Evolutionary conservation across 768 basidiomycete genomes (phyloP).

Genomic region (Mycena galopus): DNA sequence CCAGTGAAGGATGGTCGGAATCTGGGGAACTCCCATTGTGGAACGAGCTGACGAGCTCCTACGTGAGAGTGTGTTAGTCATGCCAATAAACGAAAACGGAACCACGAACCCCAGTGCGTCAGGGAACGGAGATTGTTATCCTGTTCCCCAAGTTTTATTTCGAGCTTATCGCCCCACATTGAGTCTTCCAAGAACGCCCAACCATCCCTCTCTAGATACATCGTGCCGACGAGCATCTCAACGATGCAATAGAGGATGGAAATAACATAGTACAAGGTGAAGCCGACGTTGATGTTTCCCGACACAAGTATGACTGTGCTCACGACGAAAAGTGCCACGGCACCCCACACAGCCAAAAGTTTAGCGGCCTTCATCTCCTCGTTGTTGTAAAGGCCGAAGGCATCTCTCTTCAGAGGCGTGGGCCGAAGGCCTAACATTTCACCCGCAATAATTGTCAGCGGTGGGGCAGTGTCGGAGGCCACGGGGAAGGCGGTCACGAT

Average conservation of each 20-base stretch:
- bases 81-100: not conserved
- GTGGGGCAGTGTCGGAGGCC: not conserved
- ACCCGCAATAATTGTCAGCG: not conserved
- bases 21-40: not conserved
- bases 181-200: slow-evolving; percentile 31
- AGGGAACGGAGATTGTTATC: slow-evolving; percentile 25
- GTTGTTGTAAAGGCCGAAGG: slow-evolving; percentile 1
- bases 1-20: not conserved
- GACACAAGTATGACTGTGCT: not conserved
- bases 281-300: slow-evolving; percentile 6
- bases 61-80: not conserved
- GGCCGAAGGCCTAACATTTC: not conserved
- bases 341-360: not conserved
- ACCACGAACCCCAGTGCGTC: slow-evolving; percentile 31
- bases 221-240: slow-evolving; percentile 29
- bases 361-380: slow-evolving; percentile 11
- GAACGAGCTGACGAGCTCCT: not conserved
- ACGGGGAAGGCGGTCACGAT: not conserved
- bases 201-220: slow-evolving; percentile 29
- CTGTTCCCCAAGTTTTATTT: slow-evolving; percentile 20
- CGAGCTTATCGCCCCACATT: not conserved
- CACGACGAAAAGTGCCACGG: not conserved
- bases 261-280: slow-evolving; percentile 10
- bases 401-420: slow-evolving; percentile 1
- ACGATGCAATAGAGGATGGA: not conserved